Conservation (phyloP, 2,329 filamentous ascomycete genomes). For the Fusarium sp. region DNA sequence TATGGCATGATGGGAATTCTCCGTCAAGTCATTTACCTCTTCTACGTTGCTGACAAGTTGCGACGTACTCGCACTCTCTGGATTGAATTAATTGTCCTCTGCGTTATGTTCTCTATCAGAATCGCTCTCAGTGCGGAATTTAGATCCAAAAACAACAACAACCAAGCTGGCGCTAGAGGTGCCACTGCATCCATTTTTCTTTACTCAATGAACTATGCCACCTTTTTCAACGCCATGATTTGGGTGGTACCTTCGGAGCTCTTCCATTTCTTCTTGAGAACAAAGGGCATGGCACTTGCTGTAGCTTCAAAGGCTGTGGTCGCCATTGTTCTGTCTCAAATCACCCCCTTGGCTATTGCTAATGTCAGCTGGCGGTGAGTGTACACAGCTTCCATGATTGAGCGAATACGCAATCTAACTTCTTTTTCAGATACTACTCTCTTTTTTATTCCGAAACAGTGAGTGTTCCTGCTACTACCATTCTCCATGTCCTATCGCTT, state of each 20-base stretch:
- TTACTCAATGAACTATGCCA: neutral
- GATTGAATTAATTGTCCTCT: neutral
- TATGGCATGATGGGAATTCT: neutral
- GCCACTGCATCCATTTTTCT: neutral
- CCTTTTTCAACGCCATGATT: neutral
- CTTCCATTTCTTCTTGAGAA: neutral
- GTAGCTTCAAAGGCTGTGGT: neutral
- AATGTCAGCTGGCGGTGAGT: neutral
- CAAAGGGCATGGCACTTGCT: neutral
- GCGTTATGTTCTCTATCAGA: neutral
- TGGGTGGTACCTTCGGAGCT: neutral
- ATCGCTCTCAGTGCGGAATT: neutral
- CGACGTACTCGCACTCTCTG: neutral
- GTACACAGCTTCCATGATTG: accelerated
- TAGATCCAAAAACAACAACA: neutral
- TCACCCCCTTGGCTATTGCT: neutral
- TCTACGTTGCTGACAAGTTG: neutral
- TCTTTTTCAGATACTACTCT: neutral
- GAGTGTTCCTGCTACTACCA: neutral
- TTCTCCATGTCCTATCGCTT: neutral
- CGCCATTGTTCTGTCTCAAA: neutral
- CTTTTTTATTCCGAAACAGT: neutral
- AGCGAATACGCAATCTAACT: neutral
- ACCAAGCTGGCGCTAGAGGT: neutral
- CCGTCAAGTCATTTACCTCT: neutral